phyloP scores from a whole-genome alignment of 106 monocot genomes.

The Xerophyta viscosa region DNA sequence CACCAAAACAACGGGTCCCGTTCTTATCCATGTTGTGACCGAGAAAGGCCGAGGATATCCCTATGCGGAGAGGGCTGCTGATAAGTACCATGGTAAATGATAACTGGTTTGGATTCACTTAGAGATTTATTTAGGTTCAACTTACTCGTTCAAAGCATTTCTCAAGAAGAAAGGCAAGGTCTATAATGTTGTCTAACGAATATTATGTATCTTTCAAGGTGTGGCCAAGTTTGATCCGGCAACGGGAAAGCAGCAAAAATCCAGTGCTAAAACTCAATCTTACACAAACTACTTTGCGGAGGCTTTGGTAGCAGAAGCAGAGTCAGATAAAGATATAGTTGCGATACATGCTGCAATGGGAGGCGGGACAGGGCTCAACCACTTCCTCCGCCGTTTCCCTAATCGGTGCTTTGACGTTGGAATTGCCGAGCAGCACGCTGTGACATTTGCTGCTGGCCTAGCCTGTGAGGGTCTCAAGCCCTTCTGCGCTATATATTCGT shows the following conservation, averaged over 20 bases:
- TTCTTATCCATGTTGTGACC: conserved; percentile 78
- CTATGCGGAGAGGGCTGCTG: conserved; percentile 66
- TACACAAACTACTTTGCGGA: conserved; percentile 84
- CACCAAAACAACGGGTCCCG: conserved; percentile 86
- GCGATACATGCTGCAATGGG: conserved; percentile 97
- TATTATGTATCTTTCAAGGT: conserved; percentile 19
- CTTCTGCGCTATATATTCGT: conserved; percentile 93
- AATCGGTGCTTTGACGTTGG: conserved; percentile 87
- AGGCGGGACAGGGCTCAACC: conserved; percentile 82
- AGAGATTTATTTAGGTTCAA: no score
- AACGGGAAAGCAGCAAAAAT: conserved; percentile 68
- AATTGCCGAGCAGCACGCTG: conserved; percentile 93
- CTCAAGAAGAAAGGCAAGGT: no score
- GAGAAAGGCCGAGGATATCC: conserved; percentile 88
- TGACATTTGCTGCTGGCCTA: conserved; percentile 85
- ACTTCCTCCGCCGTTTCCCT: conserved; percentile 65
- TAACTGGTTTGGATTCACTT: no score
- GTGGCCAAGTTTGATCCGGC: conserved; percentile 68
- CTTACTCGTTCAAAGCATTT: no score
- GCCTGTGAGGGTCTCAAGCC: conserved; percentile 92
- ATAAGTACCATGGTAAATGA: conserved; percentile 69
- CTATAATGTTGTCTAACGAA: no score
- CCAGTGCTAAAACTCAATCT: conserved; percentile 48
- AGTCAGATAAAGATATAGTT: conserved; percentile 56
- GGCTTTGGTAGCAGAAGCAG: conserved; percentile 67